Evolutionary conservation across 805 yeast genomes (phyloP).

Genomic region (Metschnikowia lachancei): DNA sequence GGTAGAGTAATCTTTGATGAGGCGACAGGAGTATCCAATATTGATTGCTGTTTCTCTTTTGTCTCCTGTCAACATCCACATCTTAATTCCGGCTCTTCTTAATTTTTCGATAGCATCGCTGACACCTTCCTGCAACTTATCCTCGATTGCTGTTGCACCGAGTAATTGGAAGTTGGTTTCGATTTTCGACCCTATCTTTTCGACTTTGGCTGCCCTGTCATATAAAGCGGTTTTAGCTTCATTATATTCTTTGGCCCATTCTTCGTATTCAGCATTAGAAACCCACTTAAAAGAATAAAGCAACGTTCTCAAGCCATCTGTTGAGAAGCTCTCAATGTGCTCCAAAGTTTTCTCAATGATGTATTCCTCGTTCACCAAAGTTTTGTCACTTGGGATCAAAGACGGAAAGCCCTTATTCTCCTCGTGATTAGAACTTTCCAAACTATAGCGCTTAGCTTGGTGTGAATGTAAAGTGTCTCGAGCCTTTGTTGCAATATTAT

Average conservation of each 20-base stretch:
- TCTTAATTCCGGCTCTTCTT: constrained; percentile 85
- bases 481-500: constrained; percentile 50
- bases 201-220: constrained; percentile 65
- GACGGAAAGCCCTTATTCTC: not conserved
- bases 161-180: constrained; percentile 67
- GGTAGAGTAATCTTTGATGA: constrained; percentile 90
- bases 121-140: constrained; percentile 94
- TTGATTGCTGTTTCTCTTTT: constrained; percentile 97
- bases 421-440: constrained; percentile 10
- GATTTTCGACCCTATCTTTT: constrained; percentile 65
- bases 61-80: constrained; percentile 99
- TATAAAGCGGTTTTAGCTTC: constrained; percentile 74
- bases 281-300: constrained; percentile 79
- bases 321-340: constrained; percentile 90
- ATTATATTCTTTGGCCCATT: constrained; percentile 66
- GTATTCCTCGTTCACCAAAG: constrained; percentile 69
- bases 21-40: constrained; percentile 90
- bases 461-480: constrained; percentile 58
- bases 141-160: constrained; percentile 98
- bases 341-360: constrained; percentile 80
- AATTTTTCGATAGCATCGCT: constrained; percentile 90
- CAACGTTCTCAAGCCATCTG: constrained; percentile 91
- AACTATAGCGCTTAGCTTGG: constrained; percentile 54
- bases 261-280: constrained; percentile 51
- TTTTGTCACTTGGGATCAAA: constrained; percentile 45